Evolutionary conservation across 108 stramenopile genomes (phyloP), one percentile per base, ranked within the genome.

Genomic region (Skeletonema marinoi): DNA sequence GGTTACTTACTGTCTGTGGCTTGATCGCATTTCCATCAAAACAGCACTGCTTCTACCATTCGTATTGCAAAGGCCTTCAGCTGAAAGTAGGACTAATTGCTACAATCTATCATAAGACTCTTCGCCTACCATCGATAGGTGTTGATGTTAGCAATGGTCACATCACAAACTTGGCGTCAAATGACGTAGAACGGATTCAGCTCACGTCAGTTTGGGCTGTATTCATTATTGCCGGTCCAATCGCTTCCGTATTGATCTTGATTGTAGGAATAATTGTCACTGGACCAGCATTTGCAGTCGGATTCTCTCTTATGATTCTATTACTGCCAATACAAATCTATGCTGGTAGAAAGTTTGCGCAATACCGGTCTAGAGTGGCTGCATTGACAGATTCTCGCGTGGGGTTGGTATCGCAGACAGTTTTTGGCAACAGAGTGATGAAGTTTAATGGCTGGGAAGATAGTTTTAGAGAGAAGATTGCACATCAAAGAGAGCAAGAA

Each of bases 371-470:
- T n/a, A 85, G 73, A 35, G 86, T 97, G 64, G 97, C 97, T 7
- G 82, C 62, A 9, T 86, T 95, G 56, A 97, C 98, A 31, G 98
- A 97, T 73, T 73, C 86, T 35, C 72, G 98, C 6, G 90, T 96
- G 2, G 89, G 78, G 29, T 81, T 95, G 66, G 91, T 96, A 6
- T 92, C 91, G 1, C 95, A 97, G 77, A 96, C 94, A 3, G 86
- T 97, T 8, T 71, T 78, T n/a, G 98, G 98, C 14, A 85, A 84
- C 32, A 86, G 96, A 11, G 85, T 93, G 11, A 89, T 95, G 87
- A 97, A 97, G 70, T 90, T 93, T 90, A 70, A 65, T 30, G 92
- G 89, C 0, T 94, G 87, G 83, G 96, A 97, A 79, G 64, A 77
- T 2, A 78, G 82, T 30, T 95, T 95, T 76, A 61, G 78, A 46